Evolutionary conservation across 371 early-diverging fungal genomes (phyloP), one percentile per base, ranked within the genome.

Genomic region (Mucor racemosus): DNA sequence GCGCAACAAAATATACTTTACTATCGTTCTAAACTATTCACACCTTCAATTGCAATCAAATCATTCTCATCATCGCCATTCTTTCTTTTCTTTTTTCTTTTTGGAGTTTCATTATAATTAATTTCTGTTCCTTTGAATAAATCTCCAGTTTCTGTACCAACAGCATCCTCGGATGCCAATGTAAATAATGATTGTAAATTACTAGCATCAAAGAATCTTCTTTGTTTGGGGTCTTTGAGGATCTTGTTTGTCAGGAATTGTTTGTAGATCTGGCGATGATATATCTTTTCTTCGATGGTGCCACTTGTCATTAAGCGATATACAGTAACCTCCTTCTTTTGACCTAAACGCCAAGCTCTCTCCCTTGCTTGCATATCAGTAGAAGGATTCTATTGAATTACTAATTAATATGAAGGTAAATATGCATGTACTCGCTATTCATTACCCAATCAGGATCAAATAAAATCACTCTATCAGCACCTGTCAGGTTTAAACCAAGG

Each of bases 251-350:
- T 91, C 71, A 99, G 68, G 63, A 96, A 94, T 73, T 96, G 94
- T 74, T 99, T 99, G 79, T 96, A 98, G 38, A 99, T 95, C 77
- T 99, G 98, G 14, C 97, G 89, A 73, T 98, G 96, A 76, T 96
- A 96, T 5, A 98, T 96, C 78, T 98, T 99, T 76, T 98, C 98
- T 72, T 99, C 99, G 44, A 99, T 97, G 0, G 99, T 99, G 7
- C 97, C 97, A 13, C 91, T 89, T 15, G 96, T 95, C 92, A 99
- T 95, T n/a, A 99, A 78, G 10, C 99, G 88, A 76, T 97, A 99
- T n/a, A 99, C 94, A 6, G 94, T 90, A 3, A 99, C 99, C 8
- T 88, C 87, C 21, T 89, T 84, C 3, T 79, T 92, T 75, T 99
- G 99, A 0, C 99, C 99, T 19, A 97, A 76, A 33, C 99, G 83